These are phyloP conservation scores for Trichophyton simii DNA, from an alignment of 2,329 filamentous ascomycete genomes.

Conservation along the genomic window DNA sequence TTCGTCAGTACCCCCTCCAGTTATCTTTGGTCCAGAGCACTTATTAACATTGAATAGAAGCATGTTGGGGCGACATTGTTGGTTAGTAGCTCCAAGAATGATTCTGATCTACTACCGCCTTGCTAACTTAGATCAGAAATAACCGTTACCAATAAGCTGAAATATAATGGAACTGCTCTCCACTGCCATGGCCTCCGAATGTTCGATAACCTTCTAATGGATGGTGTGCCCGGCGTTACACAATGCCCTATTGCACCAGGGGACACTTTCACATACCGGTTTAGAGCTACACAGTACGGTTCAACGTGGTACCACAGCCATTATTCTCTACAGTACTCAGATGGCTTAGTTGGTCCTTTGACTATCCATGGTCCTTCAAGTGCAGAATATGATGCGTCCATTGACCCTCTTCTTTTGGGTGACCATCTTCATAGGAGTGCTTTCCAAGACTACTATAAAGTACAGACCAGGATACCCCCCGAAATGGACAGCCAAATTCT, in stretches of 20 bases:
- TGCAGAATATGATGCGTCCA: constrained; percentile 24
- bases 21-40: not conserved
- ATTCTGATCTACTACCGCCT: not conserved
- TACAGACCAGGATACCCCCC: constrained; percentile 1
- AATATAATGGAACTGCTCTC: constrained; percentile 8
- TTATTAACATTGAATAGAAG: constrained; percentile 15
- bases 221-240: constrained; percentile 23
- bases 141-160: constrained; percentile 20
- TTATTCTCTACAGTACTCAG: constrained; percentile 18
- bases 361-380: constrained; percentile 28
- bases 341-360: constrained; percentile 22
- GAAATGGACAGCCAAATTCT: constrained; percentile 16
- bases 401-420: constrained; percentile 1
- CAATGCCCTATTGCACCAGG: constrained; percentile 29
- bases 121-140: constrained; percentile 9
- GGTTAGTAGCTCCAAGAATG: constrained; percentile 3
- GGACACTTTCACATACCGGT: constrained; percentile 22
- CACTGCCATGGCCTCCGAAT: constrained; percentile 23
- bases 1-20: not conserved
- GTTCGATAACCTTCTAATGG: constrained; percentile 19
- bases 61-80: constrained; percentile 25
- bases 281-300: constrained; percentile 20
- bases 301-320: constrained; percentile 24
- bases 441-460: constrained; percentile 4
- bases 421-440: constrained; percentile 4